Base-by-base conservation (phyloP, 73 alveolate genomes). In the Blepharisma stoltei region DNA sequence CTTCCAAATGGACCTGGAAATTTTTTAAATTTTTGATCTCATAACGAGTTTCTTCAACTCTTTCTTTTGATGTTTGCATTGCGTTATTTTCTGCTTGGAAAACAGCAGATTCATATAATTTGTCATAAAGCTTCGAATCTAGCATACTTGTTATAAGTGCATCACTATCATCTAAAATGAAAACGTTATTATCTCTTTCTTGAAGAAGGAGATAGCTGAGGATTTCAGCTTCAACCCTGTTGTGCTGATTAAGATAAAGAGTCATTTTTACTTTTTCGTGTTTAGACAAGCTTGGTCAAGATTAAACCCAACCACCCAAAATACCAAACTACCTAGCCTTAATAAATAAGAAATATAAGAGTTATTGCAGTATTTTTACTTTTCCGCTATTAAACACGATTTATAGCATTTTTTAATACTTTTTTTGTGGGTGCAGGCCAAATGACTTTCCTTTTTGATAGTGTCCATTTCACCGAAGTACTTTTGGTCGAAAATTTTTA, bases 11-110 rank as follows among this genome's bases (percentile, higher is more conserved):
- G 23, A 32, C 37, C 3, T 45, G 20, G 11, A 3, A 20, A 32
- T 9, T 37, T 8, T 71, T 37, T 2, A 48, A 9, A 23, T 71
- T 71, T 9, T 48, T 71, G 4, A 53, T 65, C 7, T 65, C 82
- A 71, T 21, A 71, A 25, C 5, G 41, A 52, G 43, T 50, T 71
- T 38, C 78, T 23, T 48, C 5, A 4, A 47, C 18, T 20, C 43
- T 71, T 48, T 27, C 67, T 47, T 47, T 50, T 21, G 14, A 8
- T 14, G 9, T 18, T 6, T 20, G 21, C 20, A 9, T 45, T 71
- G 20, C 9, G 6, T 20, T 11, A 49, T 20, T 65, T n/a, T 53
- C 82, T 48, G 71, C 67, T 11, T 65, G 21, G 49, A 9, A 23
- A 23, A 1, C 4, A 1, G 46, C 14, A 18, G 37, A n/a, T 14